A percentile compares a stretch with the other conserved stretches of the same genome.
Evolutionary conservation across 768 basidiomycete species (phyloP).

Genomic region (Rhodotorula taiwanensis): DNA sequence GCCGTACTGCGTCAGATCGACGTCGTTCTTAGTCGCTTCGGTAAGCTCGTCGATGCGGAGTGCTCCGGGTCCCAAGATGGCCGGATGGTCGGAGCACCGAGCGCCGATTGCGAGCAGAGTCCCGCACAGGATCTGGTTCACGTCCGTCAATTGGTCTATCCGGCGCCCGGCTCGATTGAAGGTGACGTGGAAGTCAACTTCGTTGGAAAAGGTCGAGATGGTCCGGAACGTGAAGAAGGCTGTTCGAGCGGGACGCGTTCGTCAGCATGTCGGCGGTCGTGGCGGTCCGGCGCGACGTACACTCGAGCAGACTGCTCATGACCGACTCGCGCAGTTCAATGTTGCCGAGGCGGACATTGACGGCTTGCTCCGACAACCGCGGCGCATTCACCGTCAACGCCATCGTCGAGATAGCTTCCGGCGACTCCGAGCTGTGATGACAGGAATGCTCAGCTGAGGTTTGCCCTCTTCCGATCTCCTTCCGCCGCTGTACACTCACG

Average conservation of each 20-base stretch:
- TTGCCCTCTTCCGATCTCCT: no score
- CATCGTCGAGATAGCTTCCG: no score
- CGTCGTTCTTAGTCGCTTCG: not conserved
- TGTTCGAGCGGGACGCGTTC: not conserved
- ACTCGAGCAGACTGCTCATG: constrained; percentile 3
- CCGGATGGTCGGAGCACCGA: constrained; percentile 5
- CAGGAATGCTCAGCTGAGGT: no score
- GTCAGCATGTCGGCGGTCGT: not conserved
- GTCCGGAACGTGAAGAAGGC: constrained; percentile 3
- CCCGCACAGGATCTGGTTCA: constrained; percentile 5
- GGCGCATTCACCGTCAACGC: no score
- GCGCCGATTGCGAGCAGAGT: constrained; percentile 6
- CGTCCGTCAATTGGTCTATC: not conserved
- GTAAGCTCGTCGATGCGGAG: not conserved
- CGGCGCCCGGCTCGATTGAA: constrained; percentile 1
- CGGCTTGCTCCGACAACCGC: no score
- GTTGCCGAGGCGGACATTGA: not conserved
- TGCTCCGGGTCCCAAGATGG: not conserved
- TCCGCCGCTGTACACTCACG: no score
- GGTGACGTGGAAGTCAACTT: not conserved
- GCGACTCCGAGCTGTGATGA: no score
- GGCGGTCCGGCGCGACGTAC: not conserved
- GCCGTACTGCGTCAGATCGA: not conserved
- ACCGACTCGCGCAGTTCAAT: not conserved
- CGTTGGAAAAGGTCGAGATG: not conserved